Percentiles rank a stretch among this genome's conserved stretches.
These are phyloP conservation scores for Blastocrithidia nonstop DNA, from an alignment of 208 protist genomes.

Conservation along the genomic window DNA sequence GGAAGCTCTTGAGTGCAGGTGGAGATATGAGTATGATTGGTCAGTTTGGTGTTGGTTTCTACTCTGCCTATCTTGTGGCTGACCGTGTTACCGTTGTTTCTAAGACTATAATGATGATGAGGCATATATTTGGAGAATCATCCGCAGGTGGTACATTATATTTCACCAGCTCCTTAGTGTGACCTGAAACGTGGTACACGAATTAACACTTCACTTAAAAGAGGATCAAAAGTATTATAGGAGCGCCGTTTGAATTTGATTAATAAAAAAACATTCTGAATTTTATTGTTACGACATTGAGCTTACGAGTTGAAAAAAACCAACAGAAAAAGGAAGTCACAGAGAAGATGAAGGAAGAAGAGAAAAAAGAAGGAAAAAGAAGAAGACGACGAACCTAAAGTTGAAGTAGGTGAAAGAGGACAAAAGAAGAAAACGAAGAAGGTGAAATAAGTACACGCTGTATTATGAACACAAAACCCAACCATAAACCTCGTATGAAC, in stretches of 20 bases:
- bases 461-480: slow-evolving; percentile 97
- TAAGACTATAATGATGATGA: slow-evolving; percentile 87
- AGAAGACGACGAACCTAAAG: slow-evolving; percentile 28
- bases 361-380: slow-evolving; percentile 16
- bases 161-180: slow-evolving; percentile 89
- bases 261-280: slow-evolving; percentile 97
- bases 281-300: slow-evolving; percentile 99
- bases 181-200: slow-evolving; percentile 93
- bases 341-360: slow-evolving; percentile 57
- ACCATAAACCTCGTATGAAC: slow-evolving; percentile 98
- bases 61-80: slow-evolving; percentile 99
- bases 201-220: slow-evolving; percentile 93
- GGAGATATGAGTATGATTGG: slow-evolving; percentile 94
- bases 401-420: slow-evolving; percentile 15
- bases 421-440: slow-evolving; percentile 35
- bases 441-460: slow-evolving; percentile 67
- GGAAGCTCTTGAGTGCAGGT: slow-evolving; percentile 52
- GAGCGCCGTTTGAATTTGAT: slow-evolving; percentile 78
- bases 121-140: slow-evolving; percentile 96
- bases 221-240: slow-evolving; percentile 90
- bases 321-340: slow-evolving; percentile 51
- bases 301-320: slow-evolving; percentile 56
- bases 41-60: slow-evolving; percentile 99
- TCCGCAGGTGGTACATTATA: slow-evolving; percentile 86
- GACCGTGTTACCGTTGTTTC: slow-evolving; percentile 94